Conservation (phyloP, 139 green algal genomes). For the Microglena sp. region DNA sequence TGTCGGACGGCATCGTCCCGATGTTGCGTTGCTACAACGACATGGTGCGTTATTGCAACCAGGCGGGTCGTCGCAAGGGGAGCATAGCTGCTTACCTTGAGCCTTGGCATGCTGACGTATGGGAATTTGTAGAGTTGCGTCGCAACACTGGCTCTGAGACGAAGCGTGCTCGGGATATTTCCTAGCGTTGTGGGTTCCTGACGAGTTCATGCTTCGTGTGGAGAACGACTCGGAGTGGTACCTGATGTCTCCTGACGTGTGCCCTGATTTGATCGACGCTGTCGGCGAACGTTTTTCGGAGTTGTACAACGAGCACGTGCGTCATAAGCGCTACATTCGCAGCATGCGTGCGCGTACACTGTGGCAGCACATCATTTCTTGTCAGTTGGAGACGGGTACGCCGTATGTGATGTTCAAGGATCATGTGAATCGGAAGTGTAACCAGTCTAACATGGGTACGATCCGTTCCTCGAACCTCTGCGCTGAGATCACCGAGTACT, state of each 20-base stretch:
- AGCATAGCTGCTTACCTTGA: constrained; percentile 46
- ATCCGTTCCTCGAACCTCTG: constrained; percentile 38
- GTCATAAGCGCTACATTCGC: neutral
- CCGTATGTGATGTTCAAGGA: constrained; percentile 38
- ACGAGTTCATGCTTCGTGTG: constrained; percentile 56
- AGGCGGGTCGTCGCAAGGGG: constrained; percentile 17
- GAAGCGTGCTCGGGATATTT: constrained; percentile 50
- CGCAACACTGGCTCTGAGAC: constrained; percentile 59
- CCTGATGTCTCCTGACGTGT: constrained; percentile 74
- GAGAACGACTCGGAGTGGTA: constrained; percentile 18
- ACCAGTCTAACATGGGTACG: constrained; percentile 33
- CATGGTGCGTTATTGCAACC: constrained; percentile 18
- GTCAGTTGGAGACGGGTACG: constrained; percentile 31
- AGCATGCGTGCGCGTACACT: constrained; percentile 10
- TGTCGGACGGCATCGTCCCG: constrained; percentile 22
- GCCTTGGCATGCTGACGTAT: constrained; percentile 55
- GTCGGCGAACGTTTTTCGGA: constrained; percentile 60
- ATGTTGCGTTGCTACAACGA: constrained; percentile 34
- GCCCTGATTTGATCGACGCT: neutral
- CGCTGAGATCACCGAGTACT: constrained; percentile 28
- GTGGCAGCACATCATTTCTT: constrained; percentile 20
- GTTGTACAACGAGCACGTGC: constrained; percentile 49
- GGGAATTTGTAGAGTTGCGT: constrained; percentile 54
- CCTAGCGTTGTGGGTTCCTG: constrained; percentile 48
- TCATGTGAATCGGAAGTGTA: constrained; percentile 26